Evolutionary conservation across 345 rosid species (phyloP).

Genomic region (Syzygium aqueum): DNA sequence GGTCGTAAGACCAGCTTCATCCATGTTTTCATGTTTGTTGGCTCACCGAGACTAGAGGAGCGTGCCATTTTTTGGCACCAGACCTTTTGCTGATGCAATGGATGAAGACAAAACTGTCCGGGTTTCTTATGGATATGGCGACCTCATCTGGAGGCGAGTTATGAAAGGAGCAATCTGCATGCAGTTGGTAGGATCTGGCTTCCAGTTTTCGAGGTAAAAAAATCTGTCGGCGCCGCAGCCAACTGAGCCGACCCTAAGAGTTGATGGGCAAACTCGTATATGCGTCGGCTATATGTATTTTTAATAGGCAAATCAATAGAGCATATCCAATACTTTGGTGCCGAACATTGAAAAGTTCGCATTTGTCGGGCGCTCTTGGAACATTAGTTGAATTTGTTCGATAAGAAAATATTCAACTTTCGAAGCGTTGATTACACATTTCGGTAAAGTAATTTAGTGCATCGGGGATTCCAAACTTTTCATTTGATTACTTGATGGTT

Average conservation of each 20-base stretch:
- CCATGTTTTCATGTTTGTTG: neutral
- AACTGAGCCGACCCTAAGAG: neutral
- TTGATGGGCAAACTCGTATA: too few relatives aligned
- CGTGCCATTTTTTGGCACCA: too few relatives aligned
- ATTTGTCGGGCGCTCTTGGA: neutral
- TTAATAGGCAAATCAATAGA: neutral
- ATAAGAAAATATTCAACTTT: neutral
- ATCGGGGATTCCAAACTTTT: neutral
- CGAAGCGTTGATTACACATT: too few relatives aligned
- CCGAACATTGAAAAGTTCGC: rapidly evolving
- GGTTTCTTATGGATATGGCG: neutral
- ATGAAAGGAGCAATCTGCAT: neutral
- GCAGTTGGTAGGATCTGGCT: neutral
- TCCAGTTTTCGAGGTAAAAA: neutral
- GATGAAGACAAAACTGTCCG: neutral
- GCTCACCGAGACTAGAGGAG: neutral
- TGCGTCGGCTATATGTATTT: neutral
- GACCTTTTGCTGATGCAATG: neutral
- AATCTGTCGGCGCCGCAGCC: too few relatives aligned
- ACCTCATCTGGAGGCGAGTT: neutral
- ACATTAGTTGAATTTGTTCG: rapidly evolving
- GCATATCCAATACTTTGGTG: neutral
- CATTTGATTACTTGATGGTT: neutral
- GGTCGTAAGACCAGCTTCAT: neutral
- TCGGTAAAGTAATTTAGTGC: neutral